phyloP scores from a whole-genome alignment of 345 rosid genomes.

The Eucalyptus albens region DNA sequence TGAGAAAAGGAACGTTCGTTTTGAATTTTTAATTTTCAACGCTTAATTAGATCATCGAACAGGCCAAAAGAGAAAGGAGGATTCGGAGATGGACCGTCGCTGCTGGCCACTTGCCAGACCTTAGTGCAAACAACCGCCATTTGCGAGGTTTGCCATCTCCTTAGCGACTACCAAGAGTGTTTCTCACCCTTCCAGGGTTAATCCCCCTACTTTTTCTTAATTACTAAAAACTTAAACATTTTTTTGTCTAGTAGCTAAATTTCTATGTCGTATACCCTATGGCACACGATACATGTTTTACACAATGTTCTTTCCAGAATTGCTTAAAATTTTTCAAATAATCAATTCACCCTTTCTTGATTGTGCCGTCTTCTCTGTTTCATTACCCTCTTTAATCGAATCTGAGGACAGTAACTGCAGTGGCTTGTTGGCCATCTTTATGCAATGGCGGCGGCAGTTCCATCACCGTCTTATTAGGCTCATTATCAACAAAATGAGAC shows the following conservation, averaged over 20 bases:
- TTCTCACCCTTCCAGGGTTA: not conserved
- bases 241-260: not conserved
- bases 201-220: not conserved
- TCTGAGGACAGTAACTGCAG: not conserved
- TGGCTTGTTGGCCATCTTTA: not conserved
- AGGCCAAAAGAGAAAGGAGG: not conserved
- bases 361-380: not conserved
- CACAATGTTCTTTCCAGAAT: not conserved
- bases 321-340: not conserved
- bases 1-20: not conserved
- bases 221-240: too few relatives aligned
- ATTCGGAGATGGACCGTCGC: not conserved
- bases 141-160: not conserved
- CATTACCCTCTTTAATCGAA: not conserved
- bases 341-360: not conserved
- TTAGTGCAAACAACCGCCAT: not conserved
- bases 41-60: not conserved
- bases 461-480: rapidly evolving
- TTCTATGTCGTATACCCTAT: not conserved
- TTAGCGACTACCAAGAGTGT: not conserved
- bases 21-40: not conserved
- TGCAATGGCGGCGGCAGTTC: rapidly evolving
- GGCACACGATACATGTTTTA: not conserved
- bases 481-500: not conserved
- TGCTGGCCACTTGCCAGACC: not conserved